Evolutionary conservation across 2,329 filamentous ascomycete genomes (phyloP), one percentile per base, ranked within the genome.

Genomic region (Clarireedia homoeocarpa): DNA sequence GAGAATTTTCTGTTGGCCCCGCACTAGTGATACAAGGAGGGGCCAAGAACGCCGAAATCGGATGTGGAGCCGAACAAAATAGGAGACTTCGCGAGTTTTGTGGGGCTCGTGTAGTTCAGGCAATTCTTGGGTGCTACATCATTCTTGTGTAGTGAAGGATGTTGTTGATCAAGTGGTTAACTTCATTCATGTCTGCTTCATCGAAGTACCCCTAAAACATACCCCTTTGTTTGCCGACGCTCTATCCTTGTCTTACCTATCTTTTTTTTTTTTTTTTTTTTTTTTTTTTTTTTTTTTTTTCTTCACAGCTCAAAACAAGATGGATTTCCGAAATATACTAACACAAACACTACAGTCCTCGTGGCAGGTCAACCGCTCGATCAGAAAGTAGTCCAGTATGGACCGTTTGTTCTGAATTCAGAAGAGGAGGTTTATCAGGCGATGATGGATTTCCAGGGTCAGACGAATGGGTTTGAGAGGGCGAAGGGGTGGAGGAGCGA

Each of bases 321-420:
- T 34, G 1, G 30, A 14, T 34, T 14, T 5, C 5, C 1, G 30
- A 38, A 3, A 24, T 14, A 30, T 6, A 57, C 59, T 66, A 42
- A 42, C 60, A 65, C 60, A 23, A 42, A 9, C 34, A 1, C 17
- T 23, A 27, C 6, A 68, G 81, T 94, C 46, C 74, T 95, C 36
- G 79, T 94, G 15, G 88, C 89, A 0, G 90, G 91, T 10, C 80
- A 88, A 62, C 89, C 91, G 2, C 76, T 92, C 1, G 85, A 92
- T 64, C 89, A 94, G 72, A 80, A 84, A 42, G 80, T 94, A 38
- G 84, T 92, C 36, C 89, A 94, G 74, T 91, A 92, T 65, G 89
- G 89, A 0, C 89, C 89, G 1, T 94, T 94, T 68, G 89, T 94
- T n/a, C 72, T 91, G 58, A 89, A 75, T 58, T 82, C 79, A 44